A percentile compares a stretch with the other conserved stretches of the same genome.
Evolutionary conservation across 2,329 filamentous ascomycete species (phyloP).

Genomic region (Septoria petroselini): DNA sequence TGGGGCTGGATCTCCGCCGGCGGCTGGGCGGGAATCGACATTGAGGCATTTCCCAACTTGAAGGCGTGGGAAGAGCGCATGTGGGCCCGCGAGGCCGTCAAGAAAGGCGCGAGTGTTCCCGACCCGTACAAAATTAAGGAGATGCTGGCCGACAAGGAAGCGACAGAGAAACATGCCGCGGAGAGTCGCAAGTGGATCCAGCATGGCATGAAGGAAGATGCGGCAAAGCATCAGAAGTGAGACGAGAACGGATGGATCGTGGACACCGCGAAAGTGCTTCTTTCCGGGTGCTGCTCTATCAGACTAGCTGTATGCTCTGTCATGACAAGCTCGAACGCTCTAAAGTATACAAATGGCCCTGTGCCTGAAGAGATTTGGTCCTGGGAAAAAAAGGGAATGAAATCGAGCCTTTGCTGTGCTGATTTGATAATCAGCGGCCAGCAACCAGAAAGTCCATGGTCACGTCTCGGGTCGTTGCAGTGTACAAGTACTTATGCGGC

Average conservation of each 20-base stretch:
- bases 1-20: constrained; percentile 72
- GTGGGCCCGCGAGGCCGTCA: constrained; percentile 64
- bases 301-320: constrained; percentile 3
- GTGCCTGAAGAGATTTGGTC: neutral
- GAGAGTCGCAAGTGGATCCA: constrained; percentile 62
- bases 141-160: constrained; percentile 55
- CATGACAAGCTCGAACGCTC: constrained; percentile 13
- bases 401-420: no score
- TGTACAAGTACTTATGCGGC: neutral
- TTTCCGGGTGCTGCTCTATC: no score
- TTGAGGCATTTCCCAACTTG: constrained; percentile 71
- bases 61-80: constrained; percentile 75
- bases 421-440: no score
- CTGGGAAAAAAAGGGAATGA: no score
- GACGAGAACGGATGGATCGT: neutral
- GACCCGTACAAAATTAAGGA: constrained; percentile 60
- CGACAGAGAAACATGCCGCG: constrained; percentile 54
- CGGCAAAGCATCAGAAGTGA: constrained; percentile 44
- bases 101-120: constrained; percentile 66
- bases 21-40: constrained; percentile 62
- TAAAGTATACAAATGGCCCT: constrained; percentile 4
- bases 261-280: neutral
- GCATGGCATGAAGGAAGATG: constrained; percentile 65
- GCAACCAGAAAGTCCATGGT: neutral
- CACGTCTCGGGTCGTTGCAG: constrained; percentile 1